Percentiles rank a stretch among this genome's conserved stretches.
phyloP scores from a whole-genome alignment of 2,329 filamentous ascomycete species.

The Rugonectria rugulosa region DNA sequence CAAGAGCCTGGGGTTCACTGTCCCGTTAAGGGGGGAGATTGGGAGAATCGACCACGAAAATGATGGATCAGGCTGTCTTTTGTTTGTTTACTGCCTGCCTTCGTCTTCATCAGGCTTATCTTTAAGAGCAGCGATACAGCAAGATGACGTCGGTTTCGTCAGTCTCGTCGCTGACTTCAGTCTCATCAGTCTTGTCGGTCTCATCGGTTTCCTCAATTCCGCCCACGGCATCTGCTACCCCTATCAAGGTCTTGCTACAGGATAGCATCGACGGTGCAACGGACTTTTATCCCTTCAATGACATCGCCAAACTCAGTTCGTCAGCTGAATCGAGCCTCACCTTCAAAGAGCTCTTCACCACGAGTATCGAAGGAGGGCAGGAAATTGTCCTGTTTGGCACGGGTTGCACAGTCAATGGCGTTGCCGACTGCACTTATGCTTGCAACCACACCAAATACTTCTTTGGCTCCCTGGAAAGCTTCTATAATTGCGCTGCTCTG shows the following conservation, averaged over 20 bases:
- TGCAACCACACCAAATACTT: slow-evolving; percentile 41
- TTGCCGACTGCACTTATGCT: slow-evolving; percentile 43
- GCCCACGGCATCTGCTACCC: slow-evolving; percentile 30
- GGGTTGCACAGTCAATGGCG: slow-evolving; percentile 42
- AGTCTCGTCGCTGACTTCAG: slow-evolving; percentile 2
- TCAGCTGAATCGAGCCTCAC: slow-evolving; percentile 39
- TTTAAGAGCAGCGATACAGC: background rate
- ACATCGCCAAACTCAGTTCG: slow-evolving; percentile 43
- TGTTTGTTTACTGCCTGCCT: background rate
- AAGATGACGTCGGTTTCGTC: slow-evolving; percentile 27
- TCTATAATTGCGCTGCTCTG: slow-evolving; percentile 49
- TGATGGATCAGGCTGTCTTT: background rate
- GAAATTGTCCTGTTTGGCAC: slow-evolving; percentile 43
- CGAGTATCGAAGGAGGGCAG: slow-evolving; percentile 43
- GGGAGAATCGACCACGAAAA: background rate
- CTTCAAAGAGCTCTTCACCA: slow-evolving; percentile 45
- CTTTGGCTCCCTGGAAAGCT: slow-evolving; percentile 47
- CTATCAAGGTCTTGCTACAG: slow-evolving; percentile 42
- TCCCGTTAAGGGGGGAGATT: background rate
- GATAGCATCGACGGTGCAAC: slow-evolving; percentile 42
- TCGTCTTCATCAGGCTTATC: background rate
- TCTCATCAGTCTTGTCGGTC: too few species aligned
- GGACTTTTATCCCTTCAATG: slow-evolving; percentile 49
- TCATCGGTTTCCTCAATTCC: slow-evolving; percentile 14
- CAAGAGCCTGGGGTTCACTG: background rate